Evolutionary conservation across 177 flowering plant genomes (phyloP).

Genomic region (Vitis hybrid): DNA sequence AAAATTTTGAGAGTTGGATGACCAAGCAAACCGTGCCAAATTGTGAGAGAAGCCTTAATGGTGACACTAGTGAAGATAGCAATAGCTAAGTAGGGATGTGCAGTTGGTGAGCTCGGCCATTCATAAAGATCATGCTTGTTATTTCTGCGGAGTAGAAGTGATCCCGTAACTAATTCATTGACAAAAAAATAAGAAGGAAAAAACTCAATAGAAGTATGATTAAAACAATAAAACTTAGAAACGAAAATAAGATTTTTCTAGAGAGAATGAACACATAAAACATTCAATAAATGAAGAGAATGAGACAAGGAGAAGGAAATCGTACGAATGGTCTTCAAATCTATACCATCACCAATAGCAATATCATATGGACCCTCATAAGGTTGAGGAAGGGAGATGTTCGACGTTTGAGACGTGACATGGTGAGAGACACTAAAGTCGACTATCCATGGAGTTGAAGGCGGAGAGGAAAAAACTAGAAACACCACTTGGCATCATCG

Average conservation of each 20-base stretch:
- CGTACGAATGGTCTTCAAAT: not conserved
- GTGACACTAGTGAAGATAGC: not conserved
- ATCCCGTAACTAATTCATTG: slow-evolving; percentile 12
- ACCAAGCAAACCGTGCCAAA: slow-evolving; percentile 8
- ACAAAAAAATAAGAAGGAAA: slow-evolving; percentile 11
- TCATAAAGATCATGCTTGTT: not conserved
- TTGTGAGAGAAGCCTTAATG: not conserved
- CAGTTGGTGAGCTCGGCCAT: not conserved
- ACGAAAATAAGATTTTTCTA: slow-evolving; percentile 9
- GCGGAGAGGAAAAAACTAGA: no score
- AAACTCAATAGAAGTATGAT: slow-evolving; percentile 11
- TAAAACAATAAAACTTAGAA: slow-evolving; percentile 4
- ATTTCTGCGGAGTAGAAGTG: not conserved
- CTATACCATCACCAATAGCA: slow-evolving; percentile 10
- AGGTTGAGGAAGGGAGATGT: no score
- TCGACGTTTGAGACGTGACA: no score
- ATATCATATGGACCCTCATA: slow-evolving; percentile 3
- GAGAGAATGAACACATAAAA: not conserved
- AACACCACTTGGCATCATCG: no score
- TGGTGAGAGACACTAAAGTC: no score
- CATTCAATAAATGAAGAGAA: not conserved
- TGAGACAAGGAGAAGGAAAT: not conserved
- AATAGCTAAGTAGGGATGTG: not conserved
- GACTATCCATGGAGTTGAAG: no score
- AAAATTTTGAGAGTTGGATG: slow-evolving; percentile 2